These are phyloP conservation scores for Verticillium alfalfae DNA, from an alignment of 2,329 filamentous ascomycete species.

Conservation along the genomic window DNA sequence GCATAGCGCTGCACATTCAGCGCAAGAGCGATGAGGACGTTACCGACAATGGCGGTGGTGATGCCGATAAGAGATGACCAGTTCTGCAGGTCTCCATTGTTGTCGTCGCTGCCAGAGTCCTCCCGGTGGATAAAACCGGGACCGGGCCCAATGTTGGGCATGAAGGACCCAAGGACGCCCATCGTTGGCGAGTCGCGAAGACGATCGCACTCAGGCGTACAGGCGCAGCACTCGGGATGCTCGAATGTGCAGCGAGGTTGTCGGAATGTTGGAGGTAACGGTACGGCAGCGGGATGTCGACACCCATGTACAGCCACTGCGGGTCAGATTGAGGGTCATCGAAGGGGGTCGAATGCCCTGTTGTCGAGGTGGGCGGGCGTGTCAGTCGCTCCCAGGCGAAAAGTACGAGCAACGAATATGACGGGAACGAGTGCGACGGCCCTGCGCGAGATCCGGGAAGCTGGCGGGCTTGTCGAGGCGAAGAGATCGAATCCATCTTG, in stretches of 20 bases:
- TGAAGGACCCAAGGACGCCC: not conserved
- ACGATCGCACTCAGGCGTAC: not conserved
- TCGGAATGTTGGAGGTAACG: not conserved
- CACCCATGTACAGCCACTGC: not conserved
- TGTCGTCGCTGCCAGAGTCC: constrained; percentile 20
- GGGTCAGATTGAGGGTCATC: not conserved
- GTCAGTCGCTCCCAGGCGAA: not conserved
- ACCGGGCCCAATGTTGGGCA: not conserved
- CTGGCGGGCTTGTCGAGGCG: not conserved
- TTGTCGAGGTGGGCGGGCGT: not conserved
- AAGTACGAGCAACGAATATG: not conserved
- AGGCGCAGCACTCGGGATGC: not conserved
- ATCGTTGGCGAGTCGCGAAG: not conserved
- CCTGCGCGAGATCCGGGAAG: not conserved
- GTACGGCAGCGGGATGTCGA: not conserved
- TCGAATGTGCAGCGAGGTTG: not conserved
- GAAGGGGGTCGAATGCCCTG: not conserved
- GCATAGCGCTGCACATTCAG: constrained; percentile 96
- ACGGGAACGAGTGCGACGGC: not conserved
- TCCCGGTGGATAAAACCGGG: not conserved
- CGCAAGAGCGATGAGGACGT: constrained; percentile 89
- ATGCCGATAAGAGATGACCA: constrained; percentile 98
- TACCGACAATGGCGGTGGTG: constrained; percentile 84
- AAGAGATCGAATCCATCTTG: not conserved
- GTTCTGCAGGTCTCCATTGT: constrained; percentile 46